A percentile compares a stretch with the other conserved stretches of the same genome.
Evolutionary conservation across 164 flowering plant genomes (phyloP).

Genomic region (Nelumbo lutea): DNA sequence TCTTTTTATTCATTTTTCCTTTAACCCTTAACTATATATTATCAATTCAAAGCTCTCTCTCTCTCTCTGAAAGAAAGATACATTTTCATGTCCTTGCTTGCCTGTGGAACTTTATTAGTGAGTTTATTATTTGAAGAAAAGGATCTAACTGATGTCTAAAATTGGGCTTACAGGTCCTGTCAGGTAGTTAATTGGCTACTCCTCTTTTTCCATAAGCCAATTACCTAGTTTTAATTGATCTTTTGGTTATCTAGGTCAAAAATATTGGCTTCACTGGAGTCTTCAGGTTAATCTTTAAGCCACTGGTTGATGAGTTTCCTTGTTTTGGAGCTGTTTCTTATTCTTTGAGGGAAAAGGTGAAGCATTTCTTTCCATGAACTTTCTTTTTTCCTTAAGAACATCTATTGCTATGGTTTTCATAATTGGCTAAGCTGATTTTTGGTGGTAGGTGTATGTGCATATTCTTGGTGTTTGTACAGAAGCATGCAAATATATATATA

Average conservation of each 20-base stretch:
- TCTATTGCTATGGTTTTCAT: neutral
- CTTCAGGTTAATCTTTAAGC: conserved; percentile 90
- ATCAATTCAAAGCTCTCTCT: too few relatives aligned
- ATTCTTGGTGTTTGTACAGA: too few relatives aligned
- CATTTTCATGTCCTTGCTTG: too few relatives aligned
- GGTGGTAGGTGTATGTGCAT: neutral
- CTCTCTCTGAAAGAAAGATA: too few relatives aligned
- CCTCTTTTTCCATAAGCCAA: too few relatives aligned
- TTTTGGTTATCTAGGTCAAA: conserved; percentile 53
- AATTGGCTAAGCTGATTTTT: neutral
- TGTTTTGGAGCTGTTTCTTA: conserved; percentile 92
- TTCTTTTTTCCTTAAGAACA: neutral
- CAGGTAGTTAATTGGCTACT: too few relatives aligned
- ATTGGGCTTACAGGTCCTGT: too few relatives aligned
- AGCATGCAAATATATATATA: neutral
- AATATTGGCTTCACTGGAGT: conserved; percentile 93
- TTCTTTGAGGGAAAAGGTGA: conserved; percentile 86
- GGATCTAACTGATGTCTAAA: too few relatives aligned
- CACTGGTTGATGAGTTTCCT: conserved; percentile 85
- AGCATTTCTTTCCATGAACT: conserved; percentile 4
- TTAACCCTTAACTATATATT: too few relatives aligned
- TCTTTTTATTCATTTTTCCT: too few relatives aligned
- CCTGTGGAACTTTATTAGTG: too few relatives aligned
- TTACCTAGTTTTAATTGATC: neutral
- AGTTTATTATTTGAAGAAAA: too few relatives aligned